Conservation (phyloP, 768 basidiomycete species). For the Hirschioporus abietinus region DNA sequence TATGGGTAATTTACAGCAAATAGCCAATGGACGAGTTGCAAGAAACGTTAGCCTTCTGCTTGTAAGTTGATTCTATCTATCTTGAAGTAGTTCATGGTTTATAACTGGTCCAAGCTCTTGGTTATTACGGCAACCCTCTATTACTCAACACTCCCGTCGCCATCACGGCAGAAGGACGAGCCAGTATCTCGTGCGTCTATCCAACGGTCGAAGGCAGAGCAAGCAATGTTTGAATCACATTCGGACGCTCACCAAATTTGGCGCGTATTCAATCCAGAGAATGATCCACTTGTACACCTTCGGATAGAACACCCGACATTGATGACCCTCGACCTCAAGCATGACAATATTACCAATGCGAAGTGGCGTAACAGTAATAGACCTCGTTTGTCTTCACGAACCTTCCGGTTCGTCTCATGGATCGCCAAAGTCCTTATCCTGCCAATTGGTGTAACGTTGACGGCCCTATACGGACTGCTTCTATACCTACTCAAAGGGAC, state of each 20-base stretch:
- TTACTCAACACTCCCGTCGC: slow-evolving; percentile 56
- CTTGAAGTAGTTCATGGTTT: not conserved
- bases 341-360: slow-evolving; percentile 27
- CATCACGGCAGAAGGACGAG: slow-evolving; percentile 20
- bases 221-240: slow-evolving; percentile 19
- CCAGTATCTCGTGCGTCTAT: slow-evolving; percentile 18
- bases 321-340: slow-evolving; percentile 48
- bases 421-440: slow-evolving; percentile 76
- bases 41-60: slow-evolving; percentile 80
- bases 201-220: slow-evolving; percentile 15
- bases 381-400: slow-evolving; percentile 40
- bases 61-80: slow-evolving; percentile 34
- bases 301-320: slow-evolving; percentile 78
- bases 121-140: slow-evolving; percentile 73
- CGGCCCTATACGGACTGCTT: slow-evolving; percentile 67
- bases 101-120: slow-evolving; percentile 50
- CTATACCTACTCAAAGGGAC: slow-evolving; percentile 87
- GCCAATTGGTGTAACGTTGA: slow-evolving; percentile 77
- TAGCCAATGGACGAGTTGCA: slow-evolving; percentile 57
- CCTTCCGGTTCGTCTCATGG: slow-evolving; percentile 61
- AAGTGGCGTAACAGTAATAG: slow-evolving; percentile 19
- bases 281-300: slow-evolving; percentile 63
- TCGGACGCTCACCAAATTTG: slow-evolving; percentile 67
- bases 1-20: slow-evolving; percentile 33
- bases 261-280: slow-evolving; percentile 68